These are phyloP conservation scores for Xylaria hypoxylon DNA, from an alignment of 2,329 filamentous ascomycete species.

Conservation along the genomic window DNA sequence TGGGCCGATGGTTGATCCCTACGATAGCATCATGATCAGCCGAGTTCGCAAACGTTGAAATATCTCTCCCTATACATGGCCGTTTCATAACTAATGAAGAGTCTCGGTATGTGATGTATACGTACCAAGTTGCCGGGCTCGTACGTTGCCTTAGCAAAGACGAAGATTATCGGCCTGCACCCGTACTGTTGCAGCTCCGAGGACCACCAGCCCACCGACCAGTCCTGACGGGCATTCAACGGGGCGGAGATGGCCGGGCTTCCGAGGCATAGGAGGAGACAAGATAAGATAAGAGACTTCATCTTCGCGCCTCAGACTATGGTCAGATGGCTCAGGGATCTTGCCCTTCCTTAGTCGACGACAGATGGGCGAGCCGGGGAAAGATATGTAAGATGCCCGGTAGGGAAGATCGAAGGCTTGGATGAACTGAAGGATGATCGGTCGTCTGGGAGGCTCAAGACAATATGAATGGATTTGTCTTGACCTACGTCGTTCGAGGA, in stretches of 20 bases:
- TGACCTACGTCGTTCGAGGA: neutral
- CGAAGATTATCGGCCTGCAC: slow-evolving; percentile 47
- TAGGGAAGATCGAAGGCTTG: slow-evolving; percentile 3
- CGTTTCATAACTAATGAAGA: neutral
- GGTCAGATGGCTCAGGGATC: slow-evolving; percentile 2
- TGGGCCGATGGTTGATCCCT: slow-evolving; percentile 47
- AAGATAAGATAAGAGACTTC: slow-evolving; percentile 7
- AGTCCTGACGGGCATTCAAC: slow-evolving; percentile 42
- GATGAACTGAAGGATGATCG: neutral
- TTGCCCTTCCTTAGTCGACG: slow-evolving; percentile 7
- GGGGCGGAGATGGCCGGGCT: slow-evolving; percentile 26
- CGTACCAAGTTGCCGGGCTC: slow-evolving; percentile 49
- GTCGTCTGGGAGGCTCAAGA: neutral
- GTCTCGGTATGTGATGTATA: neutral
- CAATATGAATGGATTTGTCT: neutral
- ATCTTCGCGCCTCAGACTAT: slow-evolving; percentile 12
- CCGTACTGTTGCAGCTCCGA: slow-evolving; percentile 45
- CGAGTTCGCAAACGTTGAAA: neutral
- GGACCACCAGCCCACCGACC: slow-evolving; percentile 45
- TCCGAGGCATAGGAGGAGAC: slow-evolving; percentile 33
- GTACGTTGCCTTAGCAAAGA: slow-evolving; percentile 48
- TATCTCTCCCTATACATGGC: too few species aligned
- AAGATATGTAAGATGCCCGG: neutral
- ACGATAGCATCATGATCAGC: neutral
- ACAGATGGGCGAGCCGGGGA: neutral